Conservation (phyloP, 1,284 basidiomycete genomes). For the Erythrobasidium hasegawianum region DNA sequence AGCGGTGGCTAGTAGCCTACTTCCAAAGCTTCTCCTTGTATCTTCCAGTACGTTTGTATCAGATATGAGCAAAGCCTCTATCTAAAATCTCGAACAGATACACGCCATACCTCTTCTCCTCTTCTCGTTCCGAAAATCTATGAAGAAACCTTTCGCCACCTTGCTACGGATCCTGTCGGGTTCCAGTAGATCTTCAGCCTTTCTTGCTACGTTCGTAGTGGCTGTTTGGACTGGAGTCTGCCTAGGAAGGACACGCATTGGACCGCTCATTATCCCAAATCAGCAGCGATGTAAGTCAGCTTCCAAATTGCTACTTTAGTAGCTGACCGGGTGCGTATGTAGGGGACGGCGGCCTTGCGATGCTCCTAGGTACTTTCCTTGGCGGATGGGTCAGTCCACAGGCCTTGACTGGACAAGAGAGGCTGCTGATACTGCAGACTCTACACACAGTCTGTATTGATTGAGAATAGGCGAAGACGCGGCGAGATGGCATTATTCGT, state of each 20-base stretch:
- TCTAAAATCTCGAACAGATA: constrained; percentile 31
- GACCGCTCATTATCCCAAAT: constrained; percentile 12
- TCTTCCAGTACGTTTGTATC: constrained; percentile 46
- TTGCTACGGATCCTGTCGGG: constrained; percentile 45
- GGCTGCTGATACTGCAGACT: too few species aligned
- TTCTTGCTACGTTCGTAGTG: constrained; percentile 50
- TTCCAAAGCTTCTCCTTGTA: constrained; percentile 49
- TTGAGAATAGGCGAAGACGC: constrained; percentile 50
- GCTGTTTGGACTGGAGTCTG: constrained; percentile 46
- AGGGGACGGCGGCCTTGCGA: constrained; percentile 46
- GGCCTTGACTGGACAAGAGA: too few species aligned
- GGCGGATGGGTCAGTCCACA: constrained; percentile 38
- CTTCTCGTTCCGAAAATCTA: constrained; percentile 44
- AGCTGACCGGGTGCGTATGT: too few species aligned
- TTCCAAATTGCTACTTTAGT: too few species aligned
- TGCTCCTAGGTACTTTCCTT: constrained; percentile 40
- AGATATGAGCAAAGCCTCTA: too few species aligned
- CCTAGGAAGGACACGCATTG: constrained; percentile 32
- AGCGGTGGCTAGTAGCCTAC: constrained; percentile 47
- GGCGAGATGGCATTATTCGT: constrained; percentile 51
- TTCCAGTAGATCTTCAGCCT: constrained; percentile 47
- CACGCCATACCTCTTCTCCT: constrained; percentile 49
- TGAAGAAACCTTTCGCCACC: constrained; percentile 39
- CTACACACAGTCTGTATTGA: constrained; percentile 46
- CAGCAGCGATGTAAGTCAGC: constrained; percentile 29